A percentile compares a stretch with the other conserved stretches of the same genome.
phyloP scores from a whole-genome alignment of 176 grass and related monocot species.

The Oryza australiensis region DNA sequence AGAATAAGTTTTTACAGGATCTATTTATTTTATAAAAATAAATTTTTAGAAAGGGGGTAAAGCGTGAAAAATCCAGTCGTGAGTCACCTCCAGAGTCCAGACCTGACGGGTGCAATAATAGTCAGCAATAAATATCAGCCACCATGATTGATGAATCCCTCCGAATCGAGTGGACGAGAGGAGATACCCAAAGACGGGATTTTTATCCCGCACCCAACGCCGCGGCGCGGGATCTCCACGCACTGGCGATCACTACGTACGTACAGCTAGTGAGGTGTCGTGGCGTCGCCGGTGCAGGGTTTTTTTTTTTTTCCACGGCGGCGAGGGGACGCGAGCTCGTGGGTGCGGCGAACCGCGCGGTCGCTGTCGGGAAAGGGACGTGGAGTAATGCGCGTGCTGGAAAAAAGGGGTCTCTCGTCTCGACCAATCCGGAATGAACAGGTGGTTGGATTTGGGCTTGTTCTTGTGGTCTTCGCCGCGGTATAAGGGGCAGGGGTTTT shows the following conservation, averaged over 20 bases:
- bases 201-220: not conserved
- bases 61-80: too few relatives aligned
- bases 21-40: too few relatives aligned
- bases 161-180: not conserved
- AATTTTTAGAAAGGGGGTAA: too few relatives aligned
- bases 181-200: not conserved
- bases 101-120: not conserved
- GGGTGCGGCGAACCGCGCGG: not conserved
- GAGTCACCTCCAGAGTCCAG: too few relatives aligned
- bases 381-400: not conserved
- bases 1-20: too few relatives aligned
- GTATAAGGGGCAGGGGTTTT: too few relatives aligned
- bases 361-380: not conserved
- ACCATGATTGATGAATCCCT: not conserved
- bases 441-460: not conserved
- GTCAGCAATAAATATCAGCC: not conserved
- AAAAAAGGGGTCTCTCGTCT: not conserved
- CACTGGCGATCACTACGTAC: not conserved
- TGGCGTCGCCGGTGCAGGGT: too few relatives aligned
- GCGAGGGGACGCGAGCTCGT: not conserved
- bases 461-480: too few relatives aligned
- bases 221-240: not conserved
- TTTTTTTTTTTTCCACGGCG: not conserved
- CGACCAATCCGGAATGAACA: not conserved
- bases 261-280: too few relatives aligned